Base-by-base conservation (phyloP, 768 basidiomycete genomes). In the Dacryopinax primogenitus region DNA sequence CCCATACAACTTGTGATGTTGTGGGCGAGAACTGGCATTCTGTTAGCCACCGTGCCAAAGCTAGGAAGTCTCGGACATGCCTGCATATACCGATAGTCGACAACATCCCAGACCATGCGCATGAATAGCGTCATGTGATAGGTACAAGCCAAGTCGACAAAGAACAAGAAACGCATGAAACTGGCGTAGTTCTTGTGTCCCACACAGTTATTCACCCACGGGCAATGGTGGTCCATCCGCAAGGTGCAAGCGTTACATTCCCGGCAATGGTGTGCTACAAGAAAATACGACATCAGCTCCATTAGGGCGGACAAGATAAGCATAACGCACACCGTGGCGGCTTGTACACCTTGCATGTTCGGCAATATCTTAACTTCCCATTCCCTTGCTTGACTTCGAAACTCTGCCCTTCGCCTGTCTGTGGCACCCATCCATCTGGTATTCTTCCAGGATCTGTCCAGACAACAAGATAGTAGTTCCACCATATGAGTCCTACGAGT, bases 151-250 rank as follows among this genome's bases (percentile, higher is more conserved):
- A 92, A 18, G 72, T 96, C 91, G 63, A 97, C 93, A 69, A 81
- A 95, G 75, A 94, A 88, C 0, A 97, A 82, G 77, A 97, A 98
- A 21, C 93, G 88, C 63, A 96, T 21, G 80, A 80, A 80, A 67
- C 77, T 74, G 1, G 87, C 88, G 68, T 96, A 86, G 74, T 97
- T 99, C 76, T 80, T 84, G 73, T 92, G 87, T 0, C 96, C 96
- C 68, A 99, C 88, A 71, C 94, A 95, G 70, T 93, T 97, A 74
- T 92, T 87, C 33, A 92, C 84, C 92, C 90, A 94, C 6, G 90
- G 91, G 73, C 90, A 92, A 71, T 92, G 90, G 71, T 92, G 90
- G 73, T 92, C 90, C 91, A 58, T 58, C 51, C 51, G 51, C 30
- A 58, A 30, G 9, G 51, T 58, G 51, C 51, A 58, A 6, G 4